These are phyloP conservation scores for Heracleum sosnowskyi DNA, from an alignment of 129 eudicot species.

Conservation along the genomic window DNA sequence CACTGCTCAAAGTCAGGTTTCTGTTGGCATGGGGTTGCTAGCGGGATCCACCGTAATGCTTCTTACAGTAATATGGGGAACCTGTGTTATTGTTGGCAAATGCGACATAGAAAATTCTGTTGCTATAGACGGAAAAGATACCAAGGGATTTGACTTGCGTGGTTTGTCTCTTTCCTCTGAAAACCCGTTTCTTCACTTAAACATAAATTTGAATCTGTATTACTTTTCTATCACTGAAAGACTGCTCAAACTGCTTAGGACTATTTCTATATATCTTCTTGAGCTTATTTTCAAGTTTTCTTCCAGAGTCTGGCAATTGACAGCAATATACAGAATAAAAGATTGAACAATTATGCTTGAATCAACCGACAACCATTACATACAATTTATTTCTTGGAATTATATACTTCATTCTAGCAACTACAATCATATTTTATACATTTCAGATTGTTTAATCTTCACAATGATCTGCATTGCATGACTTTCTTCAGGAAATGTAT, in stretches of 20 bases:
- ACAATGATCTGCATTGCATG: background rate
- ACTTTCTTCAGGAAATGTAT: background rate
- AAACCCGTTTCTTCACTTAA: constrained; percentile 1
- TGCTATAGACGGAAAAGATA: constrained; percentile 53
- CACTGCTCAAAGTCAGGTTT: constrained; percentile 88
- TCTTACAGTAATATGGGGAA: constrained; percentile 81
- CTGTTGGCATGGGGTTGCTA: constrained; percentile 92
- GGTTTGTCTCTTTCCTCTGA: constrained; percentile 34
- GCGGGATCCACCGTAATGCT: constrained; percentile 98
- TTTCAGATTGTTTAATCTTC: background rate
- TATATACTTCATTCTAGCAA: background rate
- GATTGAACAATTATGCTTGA: background rate
- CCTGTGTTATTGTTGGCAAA: constrained; percentile 82
- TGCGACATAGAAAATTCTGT: constrained; percentile 50
- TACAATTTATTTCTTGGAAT: background rate
- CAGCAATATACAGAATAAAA: background rate
- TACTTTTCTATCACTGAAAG: background rate
- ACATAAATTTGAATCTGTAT: background rate
- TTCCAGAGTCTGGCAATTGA: background rate
- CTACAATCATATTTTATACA: background rate
- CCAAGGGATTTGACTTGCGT: constrained; percentile 55
- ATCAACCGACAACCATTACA: background rate
- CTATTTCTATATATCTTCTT: background rate
- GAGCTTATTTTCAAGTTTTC: background rate
- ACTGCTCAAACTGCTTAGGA: background rate